Evolutionary conservation across 345 rosid species (phyloP).

Genomic region (Hirschfeldia incana): DNA sequence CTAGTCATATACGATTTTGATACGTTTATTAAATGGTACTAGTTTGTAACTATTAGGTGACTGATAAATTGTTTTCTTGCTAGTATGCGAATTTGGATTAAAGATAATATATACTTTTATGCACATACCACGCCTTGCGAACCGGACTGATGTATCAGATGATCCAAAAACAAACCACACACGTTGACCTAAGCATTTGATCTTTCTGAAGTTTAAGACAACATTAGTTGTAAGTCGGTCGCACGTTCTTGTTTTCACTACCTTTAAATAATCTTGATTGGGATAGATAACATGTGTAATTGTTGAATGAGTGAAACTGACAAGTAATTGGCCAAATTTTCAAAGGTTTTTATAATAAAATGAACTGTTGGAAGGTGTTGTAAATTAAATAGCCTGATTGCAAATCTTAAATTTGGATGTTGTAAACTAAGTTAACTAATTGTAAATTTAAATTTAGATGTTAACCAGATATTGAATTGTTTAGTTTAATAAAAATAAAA

Average conservation of each 20-base stretch:
- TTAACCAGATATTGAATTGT: not conserved
- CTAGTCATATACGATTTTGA: not conserved
- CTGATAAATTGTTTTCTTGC: not conserved
- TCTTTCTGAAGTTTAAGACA: slow-evolving; percentile 5
- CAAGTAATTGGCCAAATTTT: not conserved
- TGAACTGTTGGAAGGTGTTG: not conserved
- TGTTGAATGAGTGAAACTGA: slow-evolving; percentile 20
- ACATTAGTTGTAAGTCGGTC: slow-evolving; percentile 18
- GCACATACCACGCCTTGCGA: slow-evolving; percentile 11
- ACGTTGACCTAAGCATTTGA: slow-evolving; percentile 8
- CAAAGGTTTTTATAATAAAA: not conserved
- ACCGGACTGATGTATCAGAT: not conserved
- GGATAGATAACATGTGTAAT: not conserved
- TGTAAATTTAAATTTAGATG: not conserved
- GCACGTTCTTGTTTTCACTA: slow-evolving; percentile 20
- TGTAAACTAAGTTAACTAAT: not conserved
- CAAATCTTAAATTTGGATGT: not conserved
- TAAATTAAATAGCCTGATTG: not conserved
- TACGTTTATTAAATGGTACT: not conserved
- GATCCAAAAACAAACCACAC: not conserved
- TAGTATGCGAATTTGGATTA: not conserved
- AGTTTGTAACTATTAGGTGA: not conserved
- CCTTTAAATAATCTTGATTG: not conserved
- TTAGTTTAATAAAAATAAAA: not conserved
- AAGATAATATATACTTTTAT: not conserved